Conservation (phyloP, 2,329 filamentous ascomycete species). For the Aspergillus uvarum region DNA sequence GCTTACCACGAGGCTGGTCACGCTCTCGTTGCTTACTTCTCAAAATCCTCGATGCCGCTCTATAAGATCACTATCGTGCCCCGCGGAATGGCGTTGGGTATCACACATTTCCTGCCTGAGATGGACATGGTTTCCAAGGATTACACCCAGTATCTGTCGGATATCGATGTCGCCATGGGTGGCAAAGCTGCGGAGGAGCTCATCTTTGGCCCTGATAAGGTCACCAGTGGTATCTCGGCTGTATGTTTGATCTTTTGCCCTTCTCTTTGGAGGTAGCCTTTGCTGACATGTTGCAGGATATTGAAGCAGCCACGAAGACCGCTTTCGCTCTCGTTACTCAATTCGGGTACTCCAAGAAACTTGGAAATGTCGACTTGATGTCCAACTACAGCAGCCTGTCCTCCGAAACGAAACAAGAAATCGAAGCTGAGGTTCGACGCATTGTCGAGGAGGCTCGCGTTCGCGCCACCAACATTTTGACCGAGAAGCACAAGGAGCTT, state of each 20-base stretch:
- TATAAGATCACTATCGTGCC: conserved; percentile 99
- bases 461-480: conserved; percentile 70
- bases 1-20: conserved; percentile 96
- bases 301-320: conserved; percentile 75
- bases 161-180: conserved; percentile 78
- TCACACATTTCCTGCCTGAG: conserved; percentile 83
- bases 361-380: conserved; percentile 87
- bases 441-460: conserved; percentile 78
- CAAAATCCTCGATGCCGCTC: conserved; percentile 70
- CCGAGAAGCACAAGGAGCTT: conserved; percentile 75
- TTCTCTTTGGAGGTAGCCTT: not conserved
- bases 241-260: conserved; percentile 51
- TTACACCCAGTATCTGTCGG: conserved; percentile 77
- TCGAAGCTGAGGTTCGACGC: conserved; percentile 84
- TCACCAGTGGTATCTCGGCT: conserved; percentile 81
- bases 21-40: conserved; percentile 83
- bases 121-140: conserved; percentile 90
- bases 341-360: conserved; percentile 81
- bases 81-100: conserved; percentile 78
- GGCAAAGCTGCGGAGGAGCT: conserved; percentile 89
- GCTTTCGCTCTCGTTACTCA: conserved; percentile 86
- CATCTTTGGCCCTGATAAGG: conserved; percentile 84
- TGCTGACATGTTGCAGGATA: conserved; percentile 59
- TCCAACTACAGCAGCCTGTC: conserved; percentile 80
- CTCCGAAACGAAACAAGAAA: conserved; percentile 78